These are phyloP conservation scores for Combretum micranthum DNA, from an alignment of 345 rosid genomes.

Conservation along the genomic window DNA sequence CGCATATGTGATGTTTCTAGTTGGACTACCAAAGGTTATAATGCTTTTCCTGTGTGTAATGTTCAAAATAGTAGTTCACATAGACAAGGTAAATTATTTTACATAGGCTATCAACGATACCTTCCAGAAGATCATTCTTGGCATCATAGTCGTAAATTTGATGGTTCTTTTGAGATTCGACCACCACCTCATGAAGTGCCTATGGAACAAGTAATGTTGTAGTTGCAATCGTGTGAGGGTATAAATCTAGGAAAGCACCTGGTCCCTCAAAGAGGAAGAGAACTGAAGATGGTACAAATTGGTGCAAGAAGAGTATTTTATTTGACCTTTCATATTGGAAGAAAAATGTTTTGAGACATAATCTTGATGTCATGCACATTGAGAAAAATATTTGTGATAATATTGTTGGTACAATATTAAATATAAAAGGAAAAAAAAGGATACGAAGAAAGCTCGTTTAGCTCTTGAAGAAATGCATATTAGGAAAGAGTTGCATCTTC, in stretches of 20 bases:
- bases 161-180: not conserved
- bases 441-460: too few relatives aligned
- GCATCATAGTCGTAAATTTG: not conserved
- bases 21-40: not conserved
- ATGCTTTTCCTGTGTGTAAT: not conserved
- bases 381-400: not conserved
- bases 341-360: not conserved
- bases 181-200: not conserved
- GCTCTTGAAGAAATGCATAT: too few relatives aligned
- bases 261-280: too few relatives aligned
- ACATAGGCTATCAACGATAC: not conserved
- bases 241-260: not conserved
- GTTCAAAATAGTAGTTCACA: not conserved
- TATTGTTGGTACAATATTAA: not conserved
- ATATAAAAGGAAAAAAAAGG: too few relatives aligned
- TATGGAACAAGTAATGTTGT: not conserved
- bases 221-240: not conserved
- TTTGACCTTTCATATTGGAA: not conserved
- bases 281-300: too few relatives aligned
- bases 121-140: not conserved
- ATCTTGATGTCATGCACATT: conserved; percentile 3
- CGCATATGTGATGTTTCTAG: conserved; percentile 1
- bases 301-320: not conserved
- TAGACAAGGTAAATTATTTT: not conserved
- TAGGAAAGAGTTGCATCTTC: too few relatives aligned